Percentiles rank a stretch among this genome's conserved stretches.
phyloP scores from a whole-genome alignment of 148 eudicot species.

The Heliosperma pusillum region DNA sequence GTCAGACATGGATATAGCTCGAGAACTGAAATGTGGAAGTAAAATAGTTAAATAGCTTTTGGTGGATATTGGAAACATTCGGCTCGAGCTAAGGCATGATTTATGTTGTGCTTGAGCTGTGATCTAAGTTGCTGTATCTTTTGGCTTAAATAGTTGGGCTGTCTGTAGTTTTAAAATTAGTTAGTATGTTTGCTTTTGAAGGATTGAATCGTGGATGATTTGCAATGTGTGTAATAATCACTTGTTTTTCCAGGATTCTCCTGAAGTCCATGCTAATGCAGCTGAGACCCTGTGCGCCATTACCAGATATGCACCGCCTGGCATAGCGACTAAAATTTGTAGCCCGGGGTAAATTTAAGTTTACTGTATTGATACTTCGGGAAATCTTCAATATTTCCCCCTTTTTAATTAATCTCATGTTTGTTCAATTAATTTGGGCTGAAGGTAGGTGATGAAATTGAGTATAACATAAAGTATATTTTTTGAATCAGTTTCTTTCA shows the following conservation, averaged over 20 bases:
- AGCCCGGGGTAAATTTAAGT: slow-evolving; percentile 65
- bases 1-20: too few relatives aligned
- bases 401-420: not conserved
- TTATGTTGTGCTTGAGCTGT: not conserved
- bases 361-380: not conserved
- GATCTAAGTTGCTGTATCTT: not conserved
- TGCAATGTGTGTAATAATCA: not conserved
- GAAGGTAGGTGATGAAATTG: not conserved
- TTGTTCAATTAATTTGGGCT: not conserved
- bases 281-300: slow-evolving; percentile 91
- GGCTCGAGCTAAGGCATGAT: too few relatives aligned
- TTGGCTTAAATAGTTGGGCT: not conserved
- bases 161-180: not conserved
- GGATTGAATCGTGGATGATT: not conserved
- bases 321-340: slow-evolving; percentile 71
- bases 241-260: slow-evolving; percentile 64
- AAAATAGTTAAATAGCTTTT: too few relatives aligned
- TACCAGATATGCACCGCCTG: slow-evolving; percentile 84
- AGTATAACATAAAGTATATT: too few relatives aligned
- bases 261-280: slow-evolving; percentile 97
- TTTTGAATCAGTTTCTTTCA: not conserved
- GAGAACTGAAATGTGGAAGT: too few relatives aligned
- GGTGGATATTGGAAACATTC: too few relatives aligned
- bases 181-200: not conserved
- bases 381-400: not conserved